These are phyloP conservation scores for Hymenoscyphus infarciens DNA, from an alignment of 2,329 filamentous ascomycete species.

Conservation along the genomic window DNA sequence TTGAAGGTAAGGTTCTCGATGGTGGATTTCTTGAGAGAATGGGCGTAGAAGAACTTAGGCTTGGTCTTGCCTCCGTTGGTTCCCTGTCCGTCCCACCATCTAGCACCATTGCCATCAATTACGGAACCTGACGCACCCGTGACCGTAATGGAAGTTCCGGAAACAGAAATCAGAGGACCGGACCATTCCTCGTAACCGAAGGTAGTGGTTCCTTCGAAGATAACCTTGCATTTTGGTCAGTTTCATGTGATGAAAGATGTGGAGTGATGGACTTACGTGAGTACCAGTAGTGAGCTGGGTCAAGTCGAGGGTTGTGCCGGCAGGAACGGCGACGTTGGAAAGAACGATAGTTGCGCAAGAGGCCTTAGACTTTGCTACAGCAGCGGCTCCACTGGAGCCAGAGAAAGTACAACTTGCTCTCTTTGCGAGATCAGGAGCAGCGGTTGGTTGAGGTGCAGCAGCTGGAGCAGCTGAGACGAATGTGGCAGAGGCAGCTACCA, in stretches of 20 bases:
- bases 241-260: neutral
- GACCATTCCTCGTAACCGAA: slow-evolving; percentile 64
- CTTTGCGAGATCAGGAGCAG: slow-evolving; percentile 26
- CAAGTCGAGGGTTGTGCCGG: slow-evolving; percentile 52
- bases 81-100: slow-evolving; percentile 49
- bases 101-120: slow-evolving; percentile 53
- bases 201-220: slow-evolving; percentile 62
- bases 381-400: slow-evolving; percentile 37
- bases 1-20: slow-evolving; percentile 39
- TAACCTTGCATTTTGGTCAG: slow-evolving; percentile 39
- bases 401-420: slow-evolving; percentile 52
- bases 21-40: slow-evolving; percentile 51
- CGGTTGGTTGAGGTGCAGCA: slow-evolving; percentile 25
- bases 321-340: slow-evolving; percentile 51
- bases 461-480: slow-evolving; percentile 21
- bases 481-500: slow-evolving; percentile 20
- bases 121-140: slow-evolving; percentile 32
- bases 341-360: slow-evolving; percentile 54
- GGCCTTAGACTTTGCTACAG: slow-evolving; percentile 46
- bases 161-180: slow-evolving; percentile 59
- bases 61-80: slow-evolving; percentile 57
- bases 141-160: slow-evolving; percentile 42
- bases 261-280: slow-evolving; percentile 8
- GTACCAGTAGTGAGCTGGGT: slow-evolving; percentile 50
- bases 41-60: slow-evolving; percentile 60